These are phyloP conservation scores for Funneliformis caledonium DNA, from an alignment of 371 early-diverging fungal species.

Conservation along the genomic window DNA sequence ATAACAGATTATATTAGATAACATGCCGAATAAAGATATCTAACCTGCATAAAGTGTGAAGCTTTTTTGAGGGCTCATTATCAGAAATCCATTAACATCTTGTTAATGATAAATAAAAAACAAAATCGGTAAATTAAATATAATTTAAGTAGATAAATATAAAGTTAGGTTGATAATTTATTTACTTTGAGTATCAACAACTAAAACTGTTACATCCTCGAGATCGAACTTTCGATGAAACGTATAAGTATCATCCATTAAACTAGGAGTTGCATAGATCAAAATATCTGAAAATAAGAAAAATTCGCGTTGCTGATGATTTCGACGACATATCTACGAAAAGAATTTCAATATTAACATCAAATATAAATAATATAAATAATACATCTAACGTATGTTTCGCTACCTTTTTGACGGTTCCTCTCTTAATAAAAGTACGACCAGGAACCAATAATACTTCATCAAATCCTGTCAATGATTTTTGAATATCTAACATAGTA, in stretches of 20 bases:
- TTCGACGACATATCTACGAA: conserved; percentile 62
- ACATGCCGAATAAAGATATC: background rate
- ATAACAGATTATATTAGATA: background rate
- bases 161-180: background rate
- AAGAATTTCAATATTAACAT: conserved; percentile 22
- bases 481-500: conserved; percentile 70
- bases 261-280: conserved; percentile 62
- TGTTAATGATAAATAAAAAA: conserved; percentile 27
- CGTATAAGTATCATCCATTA: conserved; percentile 53
- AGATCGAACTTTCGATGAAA: conserved; percentile 70
- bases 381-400: background rate
- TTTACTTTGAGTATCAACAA: conserved; percentile 49
- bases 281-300: conserved; percentile 77
- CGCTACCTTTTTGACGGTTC: conserved; percentile 59
- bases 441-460: conserved; percentile 69
- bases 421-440: conserved; percentile 62
- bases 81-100: conserved; percentile 59
- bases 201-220: conserved; percentile 63
- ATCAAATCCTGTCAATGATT: conserved; percentile 58
- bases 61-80: conserved; percentile 73
- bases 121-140: background rate
- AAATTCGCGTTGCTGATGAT: conserved; percentile 65
- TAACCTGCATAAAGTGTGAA: conserved; percentile 59
- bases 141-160: background rate
- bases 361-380: background rate